Percentiles rank a stretch among this genome's conserved stretches.
Evolutionary conservation across 2,329 filamentous ascomycete species (phyloP).

Genomic region (Trichophyton benhamiae): DNA sequence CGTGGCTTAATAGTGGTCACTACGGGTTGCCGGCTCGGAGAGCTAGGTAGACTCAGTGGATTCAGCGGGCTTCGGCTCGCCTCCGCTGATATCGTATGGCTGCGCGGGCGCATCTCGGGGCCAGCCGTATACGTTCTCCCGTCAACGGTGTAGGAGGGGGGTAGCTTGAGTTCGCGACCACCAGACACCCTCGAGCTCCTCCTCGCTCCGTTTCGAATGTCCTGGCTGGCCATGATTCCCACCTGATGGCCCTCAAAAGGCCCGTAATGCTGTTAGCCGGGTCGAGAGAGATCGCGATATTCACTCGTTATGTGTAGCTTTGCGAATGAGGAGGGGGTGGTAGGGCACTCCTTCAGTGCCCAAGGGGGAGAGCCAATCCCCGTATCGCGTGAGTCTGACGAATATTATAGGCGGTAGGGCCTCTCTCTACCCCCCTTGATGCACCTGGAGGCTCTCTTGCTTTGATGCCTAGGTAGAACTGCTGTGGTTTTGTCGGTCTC

Average conservation of each 20-base stretch:
- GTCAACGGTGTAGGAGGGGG: not conserved
- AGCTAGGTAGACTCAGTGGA: not conserved
- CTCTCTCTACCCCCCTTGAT: not conserved
- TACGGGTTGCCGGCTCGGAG: conserved; percentile 15
- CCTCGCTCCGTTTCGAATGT: not conserved
- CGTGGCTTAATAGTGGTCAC: conserved; percentile 21
- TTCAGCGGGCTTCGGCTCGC: not conserved
- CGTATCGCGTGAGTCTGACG: not conserved
- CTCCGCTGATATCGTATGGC: not conserved
- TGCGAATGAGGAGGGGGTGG: not conserved
- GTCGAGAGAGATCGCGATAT: not conserved
- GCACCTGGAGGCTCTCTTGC: not conserved
- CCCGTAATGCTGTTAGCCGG: not conserved
- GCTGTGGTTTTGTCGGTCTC: not conserved
- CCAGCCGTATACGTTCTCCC: not conserved
- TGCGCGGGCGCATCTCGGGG: not conserved
- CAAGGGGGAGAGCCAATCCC: not conserved
- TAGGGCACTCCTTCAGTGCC: conserved; percentile 1
- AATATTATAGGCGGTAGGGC: not conserved
- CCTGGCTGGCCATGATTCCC: not conserved
- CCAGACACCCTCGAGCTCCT: not conserved
- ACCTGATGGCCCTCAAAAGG: not conserved
- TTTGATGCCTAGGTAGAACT: not conserved
- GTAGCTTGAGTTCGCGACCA: not conserved
- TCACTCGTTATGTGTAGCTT: not conserved